These are phyloP conservation scores for Aspergillus ochraceoroseus DNA, from an alignment of 2,329 filamentous ascomycete species.

Conservation along the genomic window DNA sequence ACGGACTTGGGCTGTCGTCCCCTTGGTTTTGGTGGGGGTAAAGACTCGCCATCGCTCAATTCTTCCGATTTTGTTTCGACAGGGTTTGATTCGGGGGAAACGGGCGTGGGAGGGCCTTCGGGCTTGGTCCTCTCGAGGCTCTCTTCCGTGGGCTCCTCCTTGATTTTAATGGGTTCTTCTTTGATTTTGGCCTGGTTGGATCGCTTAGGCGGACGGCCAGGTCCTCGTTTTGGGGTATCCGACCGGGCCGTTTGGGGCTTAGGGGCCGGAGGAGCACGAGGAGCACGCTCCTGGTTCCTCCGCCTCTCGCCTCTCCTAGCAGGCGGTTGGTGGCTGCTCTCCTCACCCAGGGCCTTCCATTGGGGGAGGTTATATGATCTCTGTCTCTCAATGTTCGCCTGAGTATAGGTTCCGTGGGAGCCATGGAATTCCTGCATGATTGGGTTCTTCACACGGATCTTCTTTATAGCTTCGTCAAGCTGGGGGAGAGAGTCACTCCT, in stretches of 20 bases:
- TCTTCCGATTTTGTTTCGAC: constrained; percentile 55
- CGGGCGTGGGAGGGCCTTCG: constrained; percentile 51
- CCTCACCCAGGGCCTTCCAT: constrained; percentile 89
- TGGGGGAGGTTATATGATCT: constrained; percentile 94
- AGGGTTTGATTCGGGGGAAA: constrained; percentile 51
- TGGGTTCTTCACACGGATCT: constrained; percentile 88
- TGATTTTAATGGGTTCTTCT: constrained; percentile 38
- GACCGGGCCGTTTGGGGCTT: constrained; percentile 36
- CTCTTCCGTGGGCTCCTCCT: constrained; percentile 39
- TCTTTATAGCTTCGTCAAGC: constrained; percentile 81
- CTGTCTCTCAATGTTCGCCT: constrained; percentile 94
- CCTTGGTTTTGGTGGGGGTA: constrained; percentile 43
- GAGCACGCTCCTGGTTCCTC: constrained; percentile 47
- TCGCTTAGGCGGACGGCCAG: constrained; percentile 39
- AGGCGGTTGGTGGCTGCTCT: constrained; percentile 92
- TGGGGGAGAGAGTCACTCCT: constrained; percentile 67
- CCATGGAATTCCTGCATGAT: constrained; percentile 99
- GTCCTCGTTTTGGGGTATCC: constrained; percentile 45
- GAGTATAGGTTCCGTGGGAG: constrained; percentile 88
- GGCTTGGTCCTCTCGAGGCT: constrained; percentile 37
- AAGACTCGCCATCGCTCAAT: constrained; percentile 42
- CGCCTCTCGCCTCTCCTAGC: constrained; percentile 67
- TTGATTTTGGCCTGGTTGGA: constrained; percentile 38
- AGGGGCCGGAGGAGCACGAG: constrained; percentile 35
- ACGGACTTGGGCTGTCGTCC: constrained; percentile 65